phyloP scores from a whole-genome alignment of 345 rosid genomes.

The Hirschfeldia incana region DNA sequence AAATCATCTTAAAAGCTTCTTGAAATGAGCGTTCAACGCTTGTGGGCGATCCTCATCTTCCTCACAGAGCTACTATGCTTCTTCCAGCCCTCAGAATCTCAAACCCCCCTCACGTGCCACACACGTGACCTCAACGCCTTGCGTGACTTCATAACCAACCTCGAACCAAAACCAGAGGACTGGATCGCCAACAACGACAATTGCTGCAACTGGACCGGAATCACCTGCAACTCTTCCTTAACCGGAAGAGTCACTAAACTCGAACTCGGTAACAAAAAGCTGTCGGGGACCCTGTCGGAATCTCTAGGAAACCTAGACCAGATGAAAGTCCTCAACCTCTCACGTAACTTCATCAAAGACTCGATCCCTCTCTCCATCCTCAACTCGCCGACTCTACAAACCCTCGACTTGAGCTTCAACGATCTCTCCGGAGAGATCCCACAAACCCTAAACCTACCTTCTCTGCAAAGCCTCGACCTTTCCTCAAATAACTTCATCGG shows the following conservation, averaged over 20 bases:
- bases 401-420: conserved; percentile 63
- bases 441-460: conserved; percentile 44
- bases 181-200: conserved; percentile 40
- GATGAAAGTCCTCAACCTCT: conserved; percentile 57
- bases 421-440: conserved; percentile 54
- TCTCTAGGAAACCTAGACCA: conserved; percentile 51
- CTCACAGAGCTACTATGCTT: conserved; percentile 39
- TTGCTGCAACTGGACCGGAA: conserved; percentile 70
- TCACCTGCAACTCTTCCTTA: conserved; percentile 43
- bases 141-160: conserved; percentile 41
- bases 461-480: conserved; percentile 46
- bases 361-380: conserved; percentile 59
- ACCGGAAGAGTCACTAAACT: conserved; percentile 45
- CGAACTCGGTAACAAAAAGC: conserved; percentile 43
- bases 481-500: conserved; percentile 51
- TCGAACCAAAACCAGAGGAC: conserved; percentile 44
- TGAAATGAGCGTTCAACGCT: conserved; percentile 51
- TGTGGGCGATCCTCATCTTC: conserved; percentile 41
- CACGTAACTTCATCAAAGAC: conserved; percentile 51
- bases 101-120: conserved; percentile 49
- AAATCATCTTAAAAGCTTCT: conserved; percentile 11
- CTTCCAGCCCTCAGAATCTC: conserved; percentile 40
- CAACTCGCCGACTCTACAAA: conserved; percentile 42
- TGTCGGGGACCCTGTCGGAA: conserved; percentile 52
- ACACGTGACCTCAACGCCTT: conserved; percentile 54